Evolutionary conservation across 345 rosid species (phyloP).

Genomic region (Corchorus capsularis): DNA sequence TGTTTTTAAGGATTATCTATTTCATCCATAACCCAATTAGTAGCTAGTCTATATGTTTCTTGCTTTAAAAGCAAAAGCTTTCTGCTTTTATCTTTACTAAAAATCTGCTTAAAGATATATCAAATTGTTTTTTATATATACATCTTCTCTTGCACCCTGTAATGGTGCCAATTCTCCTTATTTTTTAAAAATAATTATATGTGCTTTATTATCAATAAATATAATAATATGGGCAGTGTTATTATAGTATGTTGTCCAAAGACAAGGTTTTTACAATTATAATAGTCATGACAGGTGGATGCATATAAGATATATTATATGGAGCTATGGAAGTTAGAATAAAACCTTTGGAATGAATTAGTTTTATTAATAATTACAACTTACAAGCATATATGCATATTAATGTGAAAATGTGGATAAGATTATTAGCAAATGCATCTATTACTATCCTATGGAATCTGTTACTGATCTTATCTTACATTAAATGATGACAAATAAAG

Average conservation of each 20-base stretch:
- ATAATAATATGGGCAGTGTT: not conserved
- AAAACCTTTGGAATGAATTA: not conserved
- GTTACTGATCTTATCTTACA: too few species aligned
- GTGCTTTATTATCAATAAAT: too few species aligned
- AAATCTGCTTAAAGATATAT: slow-evolving; percentile 17
- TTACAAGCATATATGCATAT: too few species aligned
- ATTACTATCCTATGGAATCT: too few species aligned
- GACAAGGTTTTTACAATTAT: not conserved
- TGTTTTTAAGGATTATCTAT: slow-evolving; percentile 11
- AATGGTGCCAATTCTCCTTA: slow-evolving; percentile 24
- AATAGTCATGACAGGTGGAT: slow-evolving; percentile 10
- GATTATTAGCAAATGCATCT: too few species aligned
- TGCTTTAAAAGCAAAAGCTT: not conserved
- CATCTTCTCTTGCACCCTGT: slow-evolving; percentile 13
- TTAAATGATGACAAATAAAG: too few species aligned
- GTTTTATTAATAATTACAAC: not conserved
- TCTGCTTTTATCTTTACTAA: slow-evolving; percentile 19
- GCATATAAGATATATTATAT: not conserved
- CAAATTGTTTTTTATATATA: not conserved
- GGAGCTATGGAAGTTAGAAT: slow-evolving; percentile 13
- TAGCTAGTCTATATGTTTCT: not conserved
- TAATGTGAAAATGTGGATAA: too few species aligned
- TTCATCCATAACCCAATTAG: not conserved
- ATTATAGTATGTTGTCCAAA: slow-evolving; percentile 2
- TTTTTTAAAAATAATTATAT: not conserved